phyloP scores from a whole-genome alignment of 2,329 filamentous ascomycete species.

The Pseudogymnoascus sp. region DNA sequence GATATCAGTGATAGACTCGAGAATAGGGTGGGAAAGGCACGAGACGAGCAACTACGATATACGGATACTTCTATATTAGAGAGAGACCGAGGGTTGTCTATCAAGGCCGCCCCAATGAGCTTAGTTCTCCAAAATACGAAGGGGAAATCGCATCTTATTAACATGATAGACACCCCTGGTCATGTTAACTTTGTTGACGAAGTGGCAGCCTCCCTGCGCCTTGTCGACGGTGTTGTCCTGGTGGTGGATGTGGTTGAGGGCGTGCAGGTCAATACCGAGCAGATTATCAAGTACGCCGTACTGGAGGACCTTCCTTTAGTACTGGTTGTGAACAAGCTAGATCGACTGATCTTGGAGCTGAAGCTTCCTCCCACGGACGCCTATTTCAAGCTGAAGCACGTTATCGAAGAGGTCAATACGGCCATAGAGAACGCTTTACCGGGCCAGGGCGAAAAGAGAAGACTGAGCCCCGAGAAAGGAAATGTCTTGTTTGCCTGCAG shows the following conservation, averaged over 20 bases:
- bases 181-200: slow-evolving; percentile 99
- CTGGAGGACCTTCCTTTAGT: slow-evolving; percentile 83
- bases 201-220: slow-evolving; percentile 75
- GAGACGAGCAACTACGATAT: slow-evolving; percentile 87
- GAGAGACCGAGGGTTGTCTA: slow-evolving; percentile 79
- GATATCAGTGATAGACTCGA: slow-evolving; percentile 73
- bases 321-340: slow-evolving; percentile 94
- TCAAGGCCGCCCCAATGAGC: slow-evolving; percentile 92
- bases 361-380: slow-evolving; percentile 91
- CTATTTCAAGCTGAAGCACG: slow-evolving; percentile 98
- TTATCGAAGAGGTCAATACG: slow-evolving; percentile 97
- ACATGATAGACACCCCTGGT: slow-evolving; percentile 90
- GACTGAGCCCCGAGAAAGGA: slow-evolving; percentile 90
- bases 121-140: slow-evolving; percentile 79
- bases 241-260: slow-evolving; percentile 96
- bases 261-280: slow-evolving; percentile 97
- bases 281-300: slow-evolving; percentile 93
- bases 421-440: slow-evolving; percentile 84
- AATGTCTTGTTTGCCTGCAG: slow-evolving; percentile 97
- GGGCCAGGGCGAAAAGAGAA: slow-evolving; percentile 66
- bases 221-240: slow-evolving; percentile 86
- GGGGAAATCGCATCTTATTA: slow-evolving; percentile 91
- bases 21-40: slow-evolving; percentile 69
- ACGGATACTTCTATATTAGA: slow-evolving; percentile 89
- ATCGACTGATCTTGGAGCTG: slow-evolving; percentile 85